These are phyloP conservation scores for Aspergillus pseudoglaucus DNA, from an alignment of 2,329 filamentous ascomycete genomes.

Conservation along the genomic window DNA sequence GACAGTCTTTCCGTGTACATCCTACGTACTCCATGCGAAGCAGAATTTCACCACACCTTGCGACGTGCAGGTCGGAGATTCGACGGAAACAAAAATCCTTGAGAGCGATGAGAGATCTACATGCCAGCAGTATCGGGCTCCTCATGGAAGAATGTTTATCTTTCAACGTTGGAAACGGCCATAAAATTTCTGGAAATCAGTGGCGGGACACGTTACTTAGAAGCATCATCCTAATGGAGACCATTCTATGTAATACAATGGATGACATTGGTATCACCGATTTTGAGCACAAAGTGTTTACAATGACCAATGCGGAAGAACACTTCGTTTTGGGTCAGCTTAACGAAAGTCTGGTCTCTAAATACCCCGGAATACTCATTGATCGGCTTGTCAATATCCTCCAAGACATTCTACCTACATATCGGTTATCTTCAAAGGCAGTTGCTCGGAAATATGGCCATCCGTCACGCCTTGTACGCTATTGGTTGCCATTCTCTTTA, in stretches of 20 bases:
- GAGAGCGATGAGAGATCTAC: constrained; percentile 67
- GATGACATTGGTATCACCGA: constrained; percentile 49
- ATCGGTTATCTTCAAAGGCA: constrained; percentile 51
- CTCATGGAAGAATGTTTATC: constrained; percentile 79
- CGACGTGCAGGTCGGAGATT: constrained; percentile 67
- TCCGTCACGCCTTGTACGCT: constrained; percentile 68
- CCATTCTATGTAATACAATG: constrained; percentile 67
- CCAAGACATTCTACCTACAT: constrained; percentile 59
- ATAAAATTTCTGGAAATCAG: constrained; percentile 38
- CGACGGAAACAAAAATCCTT: constrained; percentile 66
- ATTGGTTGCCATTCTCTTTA: constrained; percentile 73
- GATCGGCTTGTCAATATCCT: constrained; percentile 53
- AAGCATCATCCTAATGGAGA: constrained; percentile 79
- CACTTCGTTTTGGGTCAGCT: constrained; percentile 36
- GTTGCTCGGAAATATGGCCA: constrained; percentile 63
- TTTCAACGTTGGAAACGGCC: constrained; percentile 51
- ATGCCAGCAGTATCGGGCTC: constrained; percentile 78
- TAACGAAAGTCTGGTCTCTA: constrained; percentile 18
- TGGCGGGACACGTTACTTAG: constrained; percentile 73
- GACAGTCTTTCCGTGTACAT: constrained; percentile 65
- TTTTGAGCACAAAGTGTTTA: constrained; percentile 51
- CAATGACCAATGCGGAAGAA: constrained; percentile 55
- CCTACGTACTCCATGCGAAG: constrained; percentile 65
- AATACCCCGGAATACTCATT: constrained; percentile 34
- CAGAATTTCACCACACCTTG: constrained; percentile 70